Base-by-base conservation (phyloP, 768 basidiomycete genomes). In the Collybia nuda region DNA sequence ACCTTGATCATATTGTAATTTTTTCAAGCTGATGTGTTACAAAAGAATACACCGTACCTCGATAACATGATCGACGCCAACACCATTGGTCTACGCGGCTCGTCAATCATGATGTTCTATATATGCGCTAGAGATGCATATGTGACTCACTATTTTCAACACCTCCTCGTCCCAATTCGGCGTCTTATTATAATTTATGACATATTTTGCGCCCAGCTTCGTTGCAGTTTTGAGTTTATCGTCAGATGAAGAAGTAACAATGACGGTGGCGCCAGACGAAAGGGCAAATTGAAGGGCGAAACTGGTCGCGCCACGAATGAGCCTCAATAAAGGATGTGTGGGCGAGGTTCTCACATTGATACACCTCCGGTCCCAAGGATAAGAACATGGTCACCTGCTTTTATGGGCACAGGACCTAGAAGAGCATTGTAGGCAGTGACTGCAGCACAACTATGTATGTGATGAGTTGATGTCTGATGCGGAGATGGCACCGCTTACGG, bases 161-260 rank as follows among this genome's bases (percentile, higher is more conserved):
- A 71, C 79, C 55, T 82, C 74, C 29, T 77, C 62, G 29, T 84
- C 79, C 85, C 85, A 88, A 37, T 83, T 62, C 2, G 79, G 76
- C 2, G 67, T 71, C 53, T 65, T 77, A 49, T 72, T 79, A 62
- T 87, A 88, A 68, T 87, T 85, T 67, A 88, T 82, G 17, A 78
- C 56, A 46, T 82, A 68, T 15, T 75, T 71, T 12, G 72, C 76
- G 19, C 85, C 83, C 17, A 84, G 74, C 39, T 72, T 73, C 40
- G 69, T 64, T 8, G 75, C 83, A 22, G 76, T 54, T 51, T 77
- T 70, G 12, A 86, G 70, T 57, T 88, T 89, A 41, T 76, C 73
- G 56, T 86, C 82, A 0, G 82, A 82, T 0, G 84, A 86, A 0
- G 85, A 86, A 0, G 85, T 88, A 22, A 75, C 74, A 55, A 89